Evolutionary conservation across 1,139 yeast genomes (phyloP).

Genomic region (Yamadazyma friedrichii): DNA sequence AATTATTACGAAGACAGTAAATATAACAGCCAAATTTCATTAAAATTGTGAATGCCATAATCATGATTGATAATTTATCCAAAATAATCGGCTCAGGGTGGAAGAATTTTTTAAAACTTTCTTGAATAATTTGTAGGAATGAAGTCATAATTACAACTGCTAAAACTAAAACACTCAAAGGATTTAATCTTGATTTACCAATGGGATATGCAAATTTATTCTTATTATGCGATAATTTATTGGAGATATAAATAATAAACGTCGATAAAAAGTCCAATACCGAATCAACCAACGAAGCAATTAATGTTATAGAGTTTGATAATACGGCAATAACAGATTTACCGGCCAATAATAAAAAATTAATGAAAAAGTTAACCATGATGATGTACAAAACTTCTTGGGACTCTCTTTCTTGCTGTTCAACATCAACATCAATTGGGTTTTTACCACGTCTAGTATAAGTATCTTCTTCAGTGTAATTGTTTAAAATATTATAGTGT

Average conservation of each 20-base stretch:
- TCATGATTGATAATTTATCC: slow-evolving; percentile 52
- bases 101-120: slow-evolving; percentile 44
- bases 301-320: slow-evolving; percentile 69
- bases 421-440: slow-evolving; percentile 25
- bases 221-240: slow-evolving; percentile 54
- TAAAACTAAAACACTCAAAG: slow-evolving; percentile 74
- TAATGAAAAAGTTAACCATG: slow-evolving; percentile 60
- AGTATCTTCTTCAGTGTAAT: slow-evolving; percentile 35
- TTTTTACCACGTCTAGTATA: slow-evolving; percentile 12
- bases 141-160: slow-evolving; percentile 70
- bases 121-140: slow-evolving; percentile 71
- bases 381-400: slow-evolving; percentile 58
- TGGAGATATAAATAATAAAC: slow-evolving; percentile 65
- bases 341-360: slow-evolving; percentile 59
- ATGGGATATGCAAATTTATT: slow-evolving; percentile 58
- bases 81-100: slow-evolving; percentile 44
- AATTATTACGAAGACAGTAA: slow-evolving; percentile 63
- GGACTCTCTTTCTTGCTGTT: slow-evolving; percentile 40
- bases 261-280: slow-evolving; percentile 74
- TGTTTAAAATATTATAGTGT: slow-evolving; percentile 62
- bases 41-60: slow-evolving; percentile 63
- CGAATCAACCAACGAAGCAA: slow-evolving; percentile 79
- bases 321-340: slow-evolving; percentile 60
- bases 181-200: slow-evolving; percentile 72
- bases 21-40: slow-evolving; percentile 61